These are phyloP conservation scores for Paramecium sonneborni DNA, from an alignment of 73 alveolate species.

Conservation along the genomic window DNA sequence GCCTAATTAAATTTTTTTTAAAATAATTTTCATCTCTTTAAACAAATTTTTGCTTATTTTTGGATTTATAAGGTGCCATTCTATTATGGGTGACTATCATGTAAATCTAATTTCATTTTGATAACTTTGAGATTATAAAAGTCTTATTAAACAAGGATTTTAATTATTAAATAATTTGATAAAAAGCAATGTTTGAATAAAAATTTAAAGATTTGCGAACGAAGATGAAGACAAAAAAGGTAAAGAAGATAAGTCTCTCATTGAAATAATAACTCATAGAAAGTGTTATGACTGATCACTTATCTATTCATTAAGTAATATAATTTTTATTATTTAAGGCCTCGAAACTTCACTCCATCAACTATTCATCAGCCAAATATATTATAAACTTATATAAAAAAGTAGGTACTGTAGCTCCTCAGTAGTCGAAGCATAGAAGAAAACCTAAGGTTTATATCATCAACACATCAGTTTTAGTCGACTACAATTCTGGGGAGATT, in stretches of 20 bases:
- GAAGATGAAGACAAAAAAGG: background rate
- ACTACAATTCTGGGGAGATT: constrained; percentile 23
- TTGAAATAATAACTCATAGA: background rate
- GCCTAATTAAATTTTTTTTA: background rate
- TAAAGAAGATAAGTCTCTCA: background rate
- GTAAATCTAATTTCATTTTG: background rate
- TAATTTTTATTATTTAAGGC: background rate
- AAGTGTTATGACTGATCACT: background rate
- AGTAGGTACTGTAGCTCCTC: background rate
- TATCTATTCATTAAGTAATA: constrained; percentile 9
- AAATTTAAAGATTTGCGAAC: background rate
- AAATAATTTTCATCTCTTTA: background rate
- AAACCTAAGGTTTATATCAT: background rate
- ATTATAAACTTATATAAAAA: background rate
- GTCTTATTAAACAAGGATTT: background rate
- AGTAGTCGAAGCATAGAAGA: background rate
- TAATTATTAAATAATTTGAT: background rate
- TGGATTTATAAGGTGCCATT: background rate
- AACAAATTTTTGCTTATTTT: background rate
- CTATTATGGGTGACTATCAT: background rate
- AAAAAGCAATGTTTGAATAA: background rate
- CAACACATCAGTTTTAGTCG: background rate
- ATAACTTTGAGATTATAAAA: background rate
- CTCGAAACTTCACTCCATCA: background rate
- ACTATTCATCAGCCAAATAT: constrained; percentile 9